phyloP scores from a whole-genome alignment of 2,329 filamentous ascomycete species.

The Pseudogymnoascus sp. region DNA sequence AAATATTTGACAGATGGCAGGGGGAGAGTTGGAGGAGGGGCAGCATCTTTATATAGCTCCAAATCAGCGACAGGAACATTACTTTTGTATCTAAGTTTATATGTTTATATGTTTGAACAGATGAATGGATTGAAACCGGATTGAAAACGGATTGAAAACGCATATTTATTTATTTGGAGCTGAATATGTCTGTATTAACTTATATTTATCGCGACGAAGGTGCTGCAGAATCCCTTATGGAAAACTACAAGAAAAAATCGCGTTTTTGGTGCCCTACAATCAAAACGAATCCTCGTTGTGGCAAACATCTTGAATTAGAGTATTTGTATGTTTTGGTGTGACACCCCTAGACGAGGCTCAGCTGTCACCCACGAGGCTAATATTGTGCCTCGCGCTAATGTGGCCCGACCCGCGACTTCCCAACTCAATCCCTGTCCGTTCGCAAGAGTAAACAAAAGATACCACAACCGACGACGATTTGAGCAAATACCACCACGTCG shows the following conservation, averaged over 20 bases:
- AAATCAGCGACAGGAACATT: neutral
- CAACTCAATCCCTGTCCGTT: neutral
- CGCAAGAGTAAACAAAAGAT: constrained; percentile 20
- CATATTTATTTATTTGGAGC: too few relatives aligned
- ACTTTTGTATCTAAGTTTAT: too few relatives aligned
- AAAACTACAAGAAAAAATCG: too few relatives aligned
- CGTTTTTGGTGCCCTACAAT: neutral
- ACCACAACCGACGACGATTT: neutral
- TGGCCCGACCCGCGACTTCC: constrained; percentile 4
- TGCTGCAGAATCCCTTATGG: neutral
- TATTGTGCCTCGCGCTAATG: constrained; percentile 1
- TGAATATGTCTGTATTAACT: neutral
- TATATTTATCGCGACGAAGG: neutral
- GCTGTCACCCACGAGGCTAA: neutral
- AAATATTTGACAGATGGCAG: neutral
- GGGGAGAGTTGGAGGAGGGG: too few relatives aligned
- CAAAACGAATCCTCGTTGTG: neutral
- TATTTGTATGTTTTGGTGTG: neutral
- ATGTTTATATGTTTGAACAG: neutral
- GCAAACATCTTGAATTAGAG: neutral
- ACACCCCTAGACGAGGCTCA: neutral
- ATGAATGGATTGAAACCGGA: neutral
- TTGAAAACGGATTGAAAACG: neutral
- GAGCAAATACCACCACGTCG: neutral
- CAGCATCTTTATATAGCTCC: neutral